phyloP scores from a whole-genome alignment of 345 rosid genomes.

The Nephelium lappaceum region DNA sequence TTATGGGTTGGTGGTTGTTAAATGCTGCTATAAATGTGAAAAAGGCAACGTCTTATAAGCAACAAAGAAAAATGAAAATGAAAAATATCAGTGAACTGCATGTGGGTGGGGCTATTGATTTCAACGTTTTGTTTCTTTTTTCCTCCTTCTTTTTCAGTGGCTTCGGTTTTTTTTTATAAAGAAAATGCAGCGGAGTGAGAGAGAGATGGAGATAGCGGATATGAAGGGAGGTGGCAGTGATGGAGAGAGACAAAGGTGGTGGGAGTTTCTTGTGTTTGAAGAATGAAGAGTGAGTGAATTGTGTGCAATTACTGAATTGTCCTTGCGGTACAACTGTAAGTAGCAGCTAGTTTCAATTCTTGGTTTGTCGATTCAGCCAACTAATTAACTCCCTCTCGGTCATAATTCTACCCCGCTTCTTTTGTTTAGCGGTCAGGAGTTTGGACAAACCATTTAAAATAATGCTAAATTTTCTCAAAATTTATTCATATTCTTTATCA shows the following conservation, averaged over 20 bases:
- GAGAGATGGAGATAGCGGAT: background rate
- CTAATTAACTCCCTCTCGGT: background rate
- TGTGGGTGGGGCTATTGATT: background rate
- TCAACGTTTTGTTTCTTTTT: background rate
- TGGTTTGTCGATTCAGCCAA: background rate
- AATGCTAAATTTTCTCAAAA: no score
- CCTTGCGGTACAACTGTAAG: background rate
- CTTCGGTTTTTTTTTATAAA: background rate
- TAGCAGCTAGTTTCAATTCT: no score
- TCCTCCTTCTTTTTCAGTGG: background rate
- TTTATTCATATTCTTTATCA: no score
- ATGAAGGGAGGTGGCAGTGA: background rate
- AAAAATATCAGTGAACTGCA: background rate
- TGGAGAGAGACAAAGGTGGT: background rate
- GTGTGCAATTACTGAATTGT: background rate
- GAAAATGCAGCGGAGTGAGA: background rate
- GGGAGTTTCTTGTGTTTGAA: background rate
- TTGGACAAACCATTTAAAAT: no score
- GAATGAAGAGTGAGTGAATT: background rate
- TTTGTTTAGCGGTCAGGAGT: no score
- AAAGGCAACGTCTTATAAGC: background rate
- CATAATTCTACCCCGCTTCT: background rate
- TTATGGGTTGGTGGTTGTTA: no score
- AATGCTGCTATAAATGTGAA: constrained; percentile 14
- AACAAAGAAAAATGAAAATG: background rate